A percentile compares a stretch with the other conserved stretches of the same genome.
Conservation (phyloP, 257 asterid genomes). For the Solanum clarkiae region DNA sequence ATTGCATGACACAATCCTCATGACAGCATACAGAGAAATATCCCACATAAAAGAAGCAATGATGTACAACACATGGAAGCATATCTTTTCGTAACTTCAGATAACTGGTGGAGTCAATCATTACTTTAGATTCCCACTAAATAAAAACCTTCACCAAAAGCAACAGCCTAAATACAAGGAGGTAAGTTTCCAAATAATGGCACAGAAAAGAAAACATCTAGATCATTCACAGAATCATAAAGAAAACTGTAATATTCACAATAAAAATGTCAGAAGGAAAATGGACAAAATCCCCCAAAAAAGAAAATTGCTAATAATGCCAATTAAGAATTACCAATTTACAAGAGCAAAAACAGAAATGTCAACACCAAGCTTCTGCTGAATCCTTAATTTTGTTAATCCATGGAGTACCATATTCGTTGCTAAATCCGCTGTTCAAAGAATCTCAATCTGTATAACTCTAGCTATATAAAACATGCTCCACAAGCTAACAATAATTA, state of each 20-base stretch:
- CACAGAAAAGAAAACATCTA: background rate
- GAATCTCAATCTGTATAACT: constrained; percentile 6
- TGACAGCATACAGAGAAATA: background rate
- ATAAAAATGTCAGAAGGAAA: background rate
- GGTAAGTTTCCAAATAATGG: background rate
- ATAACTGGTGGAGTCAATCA: background rate
- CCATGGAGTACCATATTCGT: constrained; percentile 10
- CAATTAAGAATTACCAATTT: constrained; percentile 55
- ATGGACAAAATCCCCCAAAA: constrained; percentile 1
- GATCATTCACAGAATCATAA: background rate
- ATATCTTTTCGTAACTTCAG: background rate
- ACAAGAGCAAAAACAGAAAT: constrained; percentile 39
- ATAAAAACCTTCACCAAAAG: background rate
- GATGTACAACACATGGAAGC: background rate
- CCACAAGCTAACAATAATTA: background rate
- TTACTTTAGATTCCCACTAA: background rate
- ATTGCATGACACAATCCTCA: background rate
- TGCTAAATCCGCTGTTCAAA: background rate
- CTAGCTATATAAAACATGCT: background rate
- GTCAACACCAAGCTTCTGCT: constrained; percentile 16
- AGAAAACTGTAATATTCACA: background rate
- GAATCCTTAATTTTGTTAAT: background rate
- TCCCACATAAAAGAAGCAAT: background rate
- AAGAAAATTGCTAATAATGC: constrained; percentile 9
- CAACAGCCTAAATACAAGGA: background rate